phyloP scores from a whole-genome alignment of 108 stramenopile genomes.

The Skeletonema menzelii region DNA sequence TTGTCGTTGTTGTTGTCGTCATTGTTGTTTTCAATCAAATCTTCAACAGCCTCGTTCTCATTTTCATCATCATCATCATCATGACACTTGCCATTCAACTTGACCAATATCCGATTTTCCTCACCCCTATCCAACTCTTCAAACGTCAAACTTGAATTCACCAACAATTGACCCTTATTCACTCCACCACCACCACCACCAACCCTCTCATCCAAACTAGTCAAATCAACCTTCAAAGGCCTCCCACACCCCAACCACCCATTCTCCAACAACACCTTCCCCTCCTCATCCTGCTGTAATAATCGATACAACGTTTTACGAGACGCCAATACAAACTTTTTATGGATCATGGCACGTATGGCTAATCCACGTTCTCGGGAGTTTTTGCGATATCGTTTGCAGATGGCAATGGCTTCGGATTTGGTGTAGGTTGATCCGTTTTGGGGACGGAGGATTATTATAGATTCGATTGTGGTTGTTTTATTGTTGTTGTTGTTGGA shows the following conservation, averaged over 20 bases:
- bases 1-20: too few species aligned
- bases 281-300: background rate
- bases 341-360: conserved; percentile 10
- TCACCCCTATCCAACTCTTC: background rate
- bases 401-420: conserved; percentile 4
- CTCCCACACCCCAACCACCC: background rate
- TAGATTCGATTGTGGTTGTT: background rate
- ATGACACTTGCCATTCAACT: background rate
- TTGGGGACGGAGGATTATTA: conserved; percentile 4
- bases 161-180: background rate
- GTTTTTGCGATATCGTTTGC: background rate
- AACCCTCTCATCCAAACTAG: background rate
- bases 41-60: background rate
- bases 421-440: conserved; percentile 9
- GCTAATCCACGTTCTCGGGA: background rate
- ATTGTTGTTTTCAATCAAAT: background rate
- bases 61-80: background rate
- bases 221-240: background rate
- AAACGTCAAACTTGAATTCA: background rate
- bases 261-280: background rate
- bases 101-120: background rate
- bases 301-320: background rate
- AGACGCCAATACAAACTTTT: background rate
- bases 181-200: background rate
- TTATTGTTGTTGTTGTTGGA: too few species aligned